Evolutionary conservation across 2,329 filamentous ascomycete genomes (phyloP), one percentile per base, ranked within the genome.

Genomic region (Mariannaea sp.): DNA sequence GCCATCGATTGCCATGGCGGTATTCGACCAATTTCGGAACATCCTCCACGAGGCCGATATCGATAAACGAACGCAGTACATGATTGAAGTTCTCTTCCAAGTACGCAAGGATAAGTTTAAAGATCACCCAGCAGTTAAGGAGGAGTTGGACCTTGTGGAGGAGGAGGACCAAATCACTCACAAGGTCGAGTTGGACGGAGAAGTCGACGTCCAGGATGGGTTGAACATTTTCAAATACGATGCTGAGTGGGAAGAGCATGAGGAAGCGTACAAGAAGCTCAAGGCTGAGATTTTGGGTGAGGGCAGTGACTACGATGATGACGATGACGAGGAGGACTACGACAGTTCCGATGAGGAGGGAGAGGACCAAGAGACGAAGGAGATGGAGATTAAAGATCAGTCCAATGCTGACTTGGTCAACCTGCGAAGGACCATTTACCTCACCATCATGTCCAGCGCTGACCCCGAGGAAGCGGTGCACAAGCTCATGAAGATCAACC

Each of bases 161-260:
- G 94, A 99, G 73, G 93, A 97, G 71, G 94, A 99, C 68, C 94
- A 97, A 70, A 96, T 97, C 65, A 97, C 94, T 1, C 94, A 99
- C 74, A 83, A 85, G 50, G 80, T 91, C 42, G 87, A 88, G 42
- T 75, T 99, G 24, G 90, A 96, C 60, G 92, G 92, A 59, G 86
- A 92, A 30, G 80, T 96, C 48, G 88, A 94, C 42, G 86, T 90
- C 0, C 87, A 97, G 70, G 92, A 97, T 65, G 83, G 85, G 0
- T 79, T 97, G 47, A 99, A 99, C 68, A 87, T 99, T 55, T 99
- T 99, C 82, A 97, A 97, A 69, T 92, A 87, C 62, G 94, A 99
- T 68, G 66, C 89, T 0, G 83, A 97, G 24, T 99, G 89, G 82
- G 90, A 97, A 71, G 87, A 90, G 65, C 87, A 97, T 58, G 93